Base-by-base conservation (phyloP, 352 stramenopile species). In the Phytophthora hybrid region DNA sequence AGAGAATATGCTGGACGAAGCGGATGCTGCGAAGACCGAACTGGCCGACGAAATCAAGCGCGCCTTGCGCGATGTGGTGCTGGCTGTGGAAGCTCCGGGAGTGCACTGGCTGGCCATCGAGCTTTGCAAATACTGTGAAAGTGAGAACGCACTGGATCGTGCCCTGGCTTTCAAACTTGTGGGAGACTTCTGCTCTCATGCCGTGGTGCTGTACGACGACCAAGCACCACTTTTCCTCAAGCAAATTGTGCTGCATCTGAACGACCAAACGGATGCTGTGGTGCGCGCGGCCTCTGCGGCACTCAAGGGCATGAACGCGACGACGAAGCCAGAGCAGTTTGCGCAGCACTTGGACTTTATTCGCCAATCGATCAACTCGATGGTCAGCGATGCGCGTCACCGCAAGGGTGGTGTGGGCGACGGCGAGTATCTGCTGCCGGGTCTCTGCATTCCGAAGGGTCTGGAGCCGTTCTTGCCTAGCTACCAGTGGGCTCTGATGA, bases 401-500 rank as follows among this genome's bases (percentile, higher is more conserved):
- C 85, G 95, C 71, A 99, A 99, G 81, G 97, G 97, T 62, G 90
- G 90, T 29, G 86, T 96, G 0, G 90, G 89, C 16, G 81, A 79
- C 16, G 87, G 87, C 53, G 89, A 93, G 55, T 97, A 93, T 63
- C 61, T 96, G 76, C 74, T 97, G 21, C 89, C 89, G 3, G 89
- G 85, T 66, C 67, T 97, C 46, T 93, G 84, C 69, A 89, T 97
- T 55, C 74, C 90, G 16, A 97, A 97, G 82, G 91, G 88, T 16
- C 85, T 99, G 13, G 97, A 99, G 76, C 97, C 98, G 54, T 96
- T 99, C 69, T 74, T 99, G 68, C 97, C 98, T 23, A 98, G 98
- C 68, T 99, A 99, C 75, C 97, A 99, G 81, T 93, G 98, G 75
- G 98, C 96, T 73, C 93, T 99, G 69, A 97, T 99, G 80, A 99